A percentile compares a stretch with the other conserved stretches of the same genome.
phyloP scores from a whole-genome alignment of 2,329 filamentous ascomycete species.

The Aspergillus arachidicola region DNA sequence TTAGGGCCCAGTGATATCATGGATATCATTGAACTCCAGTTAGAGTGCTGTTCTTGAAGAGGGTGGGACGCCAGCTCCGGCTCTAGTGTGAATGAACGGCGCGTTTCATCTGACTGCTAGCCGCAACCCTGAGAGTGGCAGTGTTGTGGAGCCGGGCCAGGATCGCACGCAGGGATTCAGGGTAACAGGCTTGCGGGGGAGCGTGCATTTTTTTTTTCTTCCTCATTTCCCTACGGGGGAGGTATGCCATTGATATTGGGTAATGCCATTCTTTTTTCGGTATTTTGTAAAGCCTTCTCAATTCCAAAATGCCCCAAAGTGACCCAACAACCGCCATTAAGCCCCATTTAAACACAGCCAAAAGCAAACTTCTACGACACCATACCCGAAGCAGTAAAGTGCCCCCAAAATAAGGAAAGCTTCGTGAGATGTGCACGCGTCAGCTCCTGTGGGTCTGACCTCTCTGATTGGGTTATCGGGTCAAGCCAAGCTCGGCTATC shows the following conservation, averaged over 20 bases:
- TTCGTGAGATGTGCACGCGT: slow-evolving; percentile 36
- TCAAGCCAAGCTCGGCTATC: slow-evolving; percentile 41
- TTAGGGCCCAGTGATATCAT: slow-evolving; percentile 7
- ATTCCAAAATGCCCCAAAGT: background rate
- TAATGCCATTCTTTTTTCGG: background rate
- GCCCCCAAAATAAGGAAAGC: slow-evolving; percentile 12
- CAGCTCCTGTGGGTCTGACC: slow-evolving; percentile 29
- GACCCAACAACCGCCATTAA: background rate
- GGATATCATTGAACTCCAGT: background rate
- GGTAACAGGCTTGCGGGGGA: slow-evolving; percentile 32
- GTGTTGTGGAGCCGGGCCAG: slow-evolving; percentile 31
- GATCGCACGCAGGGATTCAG: slow-evolving; percentile 37
- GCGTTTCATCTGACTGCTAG: slow-evolving; percentile 37
- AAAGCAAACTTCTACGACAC: slow-evolving; percentile 9
- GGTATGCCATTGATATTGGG: background rate
- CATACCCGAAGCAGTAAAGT: slow-evolving; percentile 2
- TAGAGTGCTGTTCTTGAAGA: background rate
- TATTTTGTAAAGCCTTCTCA: background rate
- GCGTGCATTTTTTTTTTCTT: background rate
- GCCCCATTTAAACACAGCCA: background rate
- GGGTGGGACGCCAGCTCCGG: background rate
- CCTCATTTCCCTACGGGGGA: background rate
- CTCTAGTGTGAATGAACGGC: slow-evolving; percentile 14
- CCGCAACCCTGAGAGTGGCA: slow-evolving; percentile 35
- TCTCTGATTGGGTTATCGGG: slow-evolving; percentile 33